Evolutionary conservation across 371 early-diverging fungal species (phyloP).

Genomic region (Rhizopus arrhizus): DNA sequence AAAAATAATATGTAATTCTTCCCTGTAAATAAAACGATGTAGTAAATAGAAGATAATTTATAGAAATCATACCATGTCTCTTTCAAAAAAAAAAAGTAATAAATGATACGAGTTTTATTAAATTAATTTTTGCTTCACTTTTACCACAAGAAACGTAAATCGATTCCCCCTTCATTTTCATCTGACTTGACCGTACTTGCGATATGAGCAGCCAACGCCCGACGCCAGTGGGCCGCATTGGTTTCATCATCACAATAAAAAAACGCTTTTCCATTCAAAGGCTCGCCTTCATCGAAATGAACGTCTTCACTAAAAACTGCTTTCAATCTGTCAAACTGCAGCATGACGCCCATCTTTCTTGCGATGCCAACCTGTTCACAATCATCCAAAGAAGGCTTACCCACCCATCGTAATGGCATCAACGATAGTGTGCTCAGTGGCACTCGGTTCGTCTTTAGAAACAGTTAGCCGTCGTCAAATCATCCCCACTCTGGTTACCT

Average conservation of each 20-base stretch:
- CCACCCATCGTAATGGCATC: constrained; percentile 12
- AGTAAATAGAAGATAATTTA: no score
- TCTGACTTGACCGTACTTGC: constrained; percentile 4
- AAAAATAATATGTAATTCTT: constrained; percentile 2
- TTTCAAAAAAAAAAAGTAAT: background rate
- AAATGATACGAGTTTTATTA: background rate
- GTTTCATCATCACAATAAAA: constrained; percentile 24
- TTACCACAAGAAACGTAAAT: constrained; percentile 30
- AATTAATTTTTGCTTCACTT: background rate
- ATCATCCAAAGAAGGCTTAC: constrained; percentile 26
- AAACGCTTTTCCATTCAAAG: constrained; percentile 23
- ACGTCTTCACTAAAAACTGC: constrained; percentile 19
- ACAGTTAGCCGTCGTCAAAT: background rate
- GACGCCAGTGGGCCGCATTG: constrained; percentile 23
- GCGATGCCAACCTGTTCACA: constrained; percentile 30
- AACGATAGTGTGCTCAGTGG: constrained; percentile 18
- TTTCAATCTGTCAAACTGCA: constrained; percentile 19
- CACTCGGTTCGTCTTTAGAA: constrained; percentile 17
- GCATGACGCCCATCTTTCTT: constrained; percentile 23
- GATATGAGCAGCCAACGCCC: constrained; percentile 18
- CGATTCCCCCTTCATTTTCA: constrained; percentile 15
- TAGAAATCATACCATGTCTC: no score
- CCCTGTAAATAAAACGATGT: background rate
- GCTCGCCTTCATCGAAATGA: constrained; percentile 16
- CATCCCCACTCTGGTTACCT: constrained; percentile 2